phyloP scores from a whole-genome alignment of 495 filamentous ascomycete species.

The Penicillium nucicola region DNA sequence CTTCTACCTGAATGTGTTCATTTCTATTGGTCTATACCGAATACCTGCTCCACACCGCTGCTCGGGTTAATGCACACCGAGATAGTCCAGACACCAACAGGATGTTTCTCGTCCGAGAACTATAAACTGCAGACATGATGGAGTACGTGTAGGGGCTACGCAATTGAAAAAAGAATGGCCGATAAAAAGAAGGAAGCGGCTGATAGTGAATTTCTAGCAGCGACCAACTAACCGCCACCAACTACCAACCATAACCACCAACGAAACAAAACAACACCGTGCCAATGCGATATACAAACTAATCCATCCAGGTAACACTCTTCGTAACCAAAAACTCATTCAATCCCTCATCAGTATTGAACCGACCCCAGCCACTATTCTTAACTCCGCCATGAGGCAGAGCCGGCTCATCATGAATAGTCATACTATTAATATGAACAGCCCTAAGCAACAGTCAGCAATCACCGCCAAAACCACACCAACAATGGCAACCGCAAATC shows the following conservation, averaged over 20 bases:
- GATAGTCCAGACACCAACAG: background rate
- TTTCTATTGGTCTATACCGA: background rate
- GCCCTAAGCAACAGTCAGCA: constrained; percentile 35
- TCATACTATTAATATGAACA: constrained; percentile 88
- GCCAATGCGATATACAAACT: background rate
- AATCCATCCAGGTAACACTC: constrained; percentile 70
- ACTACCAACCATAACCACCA: background rate
- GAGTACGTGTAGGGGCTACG: no score
- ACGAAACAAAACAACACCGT: background rate
- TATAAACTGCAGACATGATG: background rate
- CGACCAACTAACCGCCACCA: background rate
- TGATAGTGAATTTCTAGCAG: background rate
- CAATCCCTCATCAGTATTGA: constrained; percentile 52
- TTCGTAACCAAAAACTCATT: constrained; percentile 81
- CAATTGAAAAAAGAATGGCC: no score
- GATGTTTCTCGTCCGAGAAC: constrained; percentile 5
- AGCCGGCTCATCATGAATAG: constrained; percentile 75
- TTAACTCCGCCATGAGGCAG: constrained; percentile 85
- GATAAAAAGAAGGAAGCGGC: no score
- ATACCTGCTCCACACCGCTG: background rate
- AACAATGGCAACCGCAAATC: no score
- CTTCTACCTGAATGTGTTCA: no score
- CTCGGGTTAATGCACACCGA: constrained; percentile 20
- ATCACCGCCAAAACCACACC: background rate
- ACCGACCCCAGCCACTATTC: constrained; percentile 74